A percentile compares a stretch with the other conserved stretches of the same genome.
Evolutionary conservation across 1,139 yeast species (phyloP).

Genomic region (Taphrina flavorubra): DNA sequence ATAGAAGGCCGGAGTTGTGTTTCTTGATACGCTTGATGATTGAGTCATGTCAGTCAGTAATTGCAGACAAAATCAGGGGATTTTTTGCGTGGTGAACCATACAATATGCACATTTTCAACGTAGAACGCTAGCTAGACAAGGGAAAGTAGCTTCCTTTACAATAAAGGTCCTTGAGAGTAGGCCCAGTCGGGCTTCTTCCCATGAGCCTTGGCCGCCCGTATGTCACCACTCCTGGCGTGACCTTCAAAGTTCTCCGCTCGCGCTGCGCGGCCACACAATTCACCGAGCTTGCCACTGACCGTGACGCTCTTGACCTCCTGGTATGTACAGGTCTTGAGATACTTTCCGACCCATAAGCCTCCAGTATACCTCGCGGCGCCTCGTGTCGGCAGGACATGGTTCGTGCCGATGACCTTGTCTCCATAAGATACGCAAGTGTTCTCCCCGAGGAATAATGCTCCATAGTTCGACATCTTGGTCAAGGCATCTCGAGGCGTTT

Average conservation of each 20-base stretch:
- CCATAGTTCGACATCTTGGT: constrained; percentile 10
- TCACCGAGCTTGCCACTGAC: constrained; percentile 7
- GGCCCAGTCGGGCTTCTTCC: constrained; percentile 7
- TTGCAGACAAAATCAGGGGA: too few species aligned
- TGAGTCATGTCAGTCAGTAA: too few species aligned
- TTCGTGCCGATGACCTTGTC: constrained; percentile 8
- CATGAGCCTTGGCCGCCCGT: not conserved
- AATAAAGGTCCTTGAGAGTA: constrained; percentile 8
- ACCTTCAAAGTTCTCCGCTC: constrained; percentile 9
- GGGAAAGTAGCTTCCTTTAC: not conserved
- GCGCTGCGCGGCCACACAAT: not conserved
- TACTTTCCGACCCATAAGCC: constrained; percentile 7
- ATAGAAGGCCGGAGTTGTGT: too few species aligned
- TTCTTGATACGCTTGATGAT: too few species aligned
- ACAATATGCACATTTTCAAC: too few species aligned
- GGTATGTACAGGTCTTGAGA: constrained; percentile 12
- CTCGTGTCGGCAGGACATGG: constrained; percentile 6
- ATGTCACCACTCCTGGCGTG: constrained; percentile 9
- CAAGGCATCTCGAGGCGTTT: constrained; percentile 9
- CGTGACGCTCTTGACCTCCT: constrained; percentile 1
- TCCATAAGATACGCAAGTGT: constrained; percentile 5
- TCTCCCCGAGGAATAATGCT: not conserved
- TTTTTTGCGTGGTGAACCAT: too few species aligned
- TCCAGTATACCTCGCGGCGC: not conserved
- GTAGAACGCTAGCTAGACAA: too few species aligned